Percentiles rank a stretch among this genome's conserved stretches.
These are phyloP conservation scores for Hysterangium stoloniferum DNA, from an alignment of 768 basidiomycete genomes.

Conservation along the genomic window DNA sequence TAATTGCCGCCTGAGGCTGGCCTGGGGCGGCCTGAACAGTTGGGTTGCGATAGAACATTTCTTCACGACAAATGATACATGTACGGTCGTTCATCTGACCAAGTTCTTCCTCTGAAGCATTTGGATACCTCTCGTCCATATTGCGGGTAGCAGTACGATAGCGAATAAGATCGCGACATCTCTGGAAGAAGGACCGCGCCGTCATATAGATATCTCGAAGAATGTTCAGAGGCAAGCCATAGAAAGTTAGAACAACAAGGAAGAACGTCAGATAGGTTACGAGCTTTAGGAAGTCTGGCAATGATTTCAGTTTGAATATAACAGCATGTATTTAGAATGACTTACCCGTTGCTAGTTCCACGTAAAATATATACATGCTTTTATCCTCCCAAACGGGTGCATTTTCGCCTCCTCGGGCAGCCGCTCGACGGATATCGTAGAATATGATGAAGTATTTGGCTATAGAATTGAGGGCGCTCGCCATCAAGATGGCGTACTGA, in stretches of 20 bases:
- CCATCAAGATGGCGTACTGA: slow-evolving; percentile 85
- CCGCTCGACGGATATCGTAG: slow-evolving; percentile 75
- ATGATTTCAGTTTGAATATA: slow-evolving; percentile 1
- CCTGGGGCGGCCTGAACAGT: slow-evolving; percentile 18
- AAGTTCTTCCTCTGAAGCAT: slow-evolving; percentile 84
- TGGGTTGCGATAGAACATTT: slow-evolving; percentile 54
- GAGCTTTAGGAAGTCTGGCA: slow-evolving; percentile 84
- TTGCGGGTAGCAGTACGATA: slow-evolving; percentile 93
- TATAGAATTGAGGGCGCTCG: slow-evolving; percentile 68
- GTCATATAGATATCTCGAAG: slow-evolving; percentile 96
- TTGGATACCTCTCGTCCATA: slow-evolving; percentile 94
- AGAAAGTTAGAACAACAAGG: slow-evolving; percentile 86
- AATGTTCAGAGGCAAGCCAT: slow-evolving; percentile 93
- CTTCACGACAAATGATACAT: slow-evolving; percentile 97
- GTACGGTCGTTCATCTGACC: slow-evolving; percentile 76
- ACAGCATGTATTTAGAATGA: slow-evolving; percentile 11
- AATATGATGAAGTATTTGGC: slow-evolving; percentile 78
- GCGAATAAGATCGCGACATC: slow-evolving; percentile 80
- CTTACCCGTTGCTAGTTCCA: slow-evolving; percentile 85
- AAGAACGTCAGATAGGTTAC: slow-evolving; percentile 92
- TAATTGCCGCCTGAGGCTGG: slow-evolving; percentile 55
- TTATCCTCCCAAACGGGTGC: slow-evolving; percentile 95
- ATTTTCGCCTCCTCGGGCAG: slow-evolving; percentile 70
- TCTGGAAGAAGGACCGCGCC: slow-evolving; percentile 82
- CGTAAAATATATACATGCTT: slow-evolving; percentile 94